A percentile compares a stretch with the other conserved stretches of the same genome.
phyloP scores from a whole-genome alignment of 2,329 filamentous ascomycete species.

The Neopestalotiopsis rosae region DNA sequence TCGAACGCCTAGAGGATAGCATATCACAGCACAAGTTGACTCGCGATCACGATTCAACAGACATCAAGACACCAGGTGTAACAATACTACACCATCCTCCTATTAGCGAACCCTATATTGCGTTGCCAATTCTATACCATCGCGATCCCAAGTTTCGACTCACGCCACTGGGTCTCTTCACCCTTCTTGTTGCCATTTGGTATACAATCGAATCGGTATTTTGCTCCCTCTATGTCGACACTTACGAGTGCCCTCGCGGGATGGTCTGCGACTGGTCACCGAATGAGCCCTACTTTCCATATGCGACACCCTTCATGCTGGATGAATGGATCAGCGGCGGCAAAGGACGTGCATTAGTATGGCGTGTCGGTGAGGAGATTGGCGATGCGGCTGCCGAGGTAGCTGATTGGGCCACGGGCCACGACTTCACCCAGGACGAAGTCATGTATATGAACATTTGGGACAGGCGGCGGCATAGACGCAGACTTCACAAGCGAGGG shows the following conservation, averaged over 20 bases:
- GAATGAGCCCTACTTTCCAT: conserved; percentile 65
- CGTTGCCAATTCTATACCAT: conserved; percentile 53
- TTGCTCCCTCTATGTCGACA: conserved; percentile 60
- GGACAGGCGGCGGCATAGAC: conserved; percentile 52
- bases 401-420: conserved; percentile 50
- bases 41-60: conserved; percentile 20
- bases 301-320: conserved; percentile 64
- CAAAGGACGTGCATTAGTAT: conserved; percentile 45
- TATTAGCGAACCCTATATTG: conserved; percentile 40
- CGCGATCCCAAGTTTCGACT: conserved; percentile 50
- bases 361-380: conserved; percentile 47
- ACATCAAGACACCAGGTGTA: conserved; percentile 14
- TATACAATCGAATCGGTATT: conserved; percentile 57
- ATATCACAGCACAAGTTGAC: conserved; percentile 44
- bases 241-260: conserved; percentile 49
- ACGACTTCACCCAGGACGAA: conserved; percentile 50
- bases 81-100: conserved; percentile 10
- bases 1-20: conserved; percentile 61
- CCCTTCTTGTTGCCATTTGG: conserved; percentile 56
- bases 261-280: conserved; percentile 59
- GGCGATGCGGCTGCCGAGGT: conserved; percentile 54
- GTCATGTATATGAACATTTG: conserved; percentile 50
- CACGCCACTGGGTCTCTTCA: conserved; percentile 52
- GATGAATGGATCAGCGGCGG: conserved; percentile 66
- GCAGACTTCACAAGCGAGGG: conserved; percentile 56